These are phyloP conservation scores for Vigna nakashimae DNA, from an alignment of 306 rosid genomes.

Conservation along the genomic window DNA sequence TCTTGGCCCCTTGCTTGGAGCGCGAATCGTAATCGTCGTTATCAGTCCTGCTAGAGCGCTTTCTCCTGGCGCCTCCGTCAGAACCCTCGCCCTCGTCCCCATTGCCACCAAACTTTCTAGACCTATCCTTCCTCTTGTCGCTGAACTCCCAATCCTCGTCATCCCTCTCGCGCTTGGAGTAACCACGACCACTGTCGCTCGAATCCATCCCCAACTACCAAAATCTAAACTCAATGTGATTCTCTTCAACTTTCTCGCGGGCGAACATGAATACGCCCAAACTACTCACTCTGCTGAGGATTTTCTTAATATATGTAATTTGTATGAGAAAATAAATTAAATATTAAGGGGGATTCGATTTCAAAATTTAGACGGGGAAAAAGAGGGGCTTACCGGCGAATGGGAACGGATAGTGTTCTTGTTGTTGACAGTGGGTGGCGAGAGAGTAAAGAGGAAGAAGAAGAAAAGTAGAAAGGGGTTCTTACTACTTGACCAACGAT, in stretches of 20 bases:
- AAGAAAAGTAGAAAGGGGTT: neutral
- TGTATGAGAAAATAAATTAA: neutral
- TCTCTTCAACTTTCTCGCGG: neutral
- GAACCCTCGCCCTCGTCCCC: slow-evolving; percentile 71
- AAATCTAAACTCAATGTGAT: slow-evolving; percentile 35
- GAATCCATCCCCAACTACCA: slow-evolving; percentile 19
- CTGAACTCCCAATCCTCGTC: slow-evolving; percentile 78
- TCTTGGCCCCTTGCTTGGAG: slow-evolving; percentile 74
- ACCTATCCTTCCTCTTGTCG: slow-evolving; percentile 86
- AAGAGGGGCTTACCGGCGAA: slow-evolving; percentile 15
- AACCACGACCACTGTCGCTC: slow-evolving; percentile 46
- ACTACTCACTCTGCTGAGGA: slow-evolving; percentile 1
- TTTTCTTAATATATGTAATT: neutral
- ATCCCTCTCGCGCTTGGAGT: slow-evolving; percentile 64
- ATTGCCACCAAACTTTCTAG: slow-evolving; percentile 61
- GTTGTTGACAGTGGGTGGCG: slow-evolving; percentile 5
- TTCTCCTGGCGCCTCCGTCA: slow-evolving; percentile 75
- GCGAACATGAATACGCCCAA: slow-evolving; percentile 29
- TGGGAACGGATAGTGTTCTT: slow-evolving; percentile 6
- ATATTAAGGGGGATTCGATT: no score
- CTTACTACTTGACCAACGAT: neutral
- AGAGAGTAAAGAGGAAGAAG: slow-evolving; percentile 12
- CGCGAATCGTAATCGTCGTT: slow-evolving; percentile 77
- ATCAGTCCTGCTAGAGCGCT: slow-evolving; percentile 60
- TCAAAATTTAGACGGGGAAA: slow-evolving; percentile 5